Percentiles rank a stretch among this genome's conserved stretches.
phyloP scores from a whole-genome alignment of 1,139 yeast genomes.

The Blastobotrys proliferans region DNA sequence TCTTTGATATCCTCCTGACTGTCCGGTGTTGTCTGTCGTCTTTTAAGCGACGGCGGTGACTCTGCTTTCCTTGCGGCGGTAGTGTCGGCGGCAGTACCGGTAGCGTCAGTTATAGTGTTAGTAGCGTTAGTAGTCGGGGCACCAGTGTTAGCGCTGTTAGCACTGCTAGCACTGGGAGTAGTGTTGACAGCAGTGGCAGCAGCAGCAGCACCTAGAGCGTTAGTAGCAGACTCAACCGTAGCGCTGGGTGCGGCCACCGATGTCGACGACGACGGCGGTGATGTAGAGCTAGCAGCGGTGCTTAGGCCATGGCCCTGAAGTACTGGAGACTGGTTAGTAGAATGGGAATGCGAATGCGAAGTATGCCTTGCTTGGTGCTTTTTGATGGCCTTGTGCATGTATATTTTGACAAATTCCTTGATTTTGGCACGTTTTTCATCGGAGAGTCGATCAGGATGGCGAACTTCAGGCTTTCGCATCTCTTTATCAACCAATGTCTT shows the following conservation, averaged over 20 bases:
- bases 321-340: no score
- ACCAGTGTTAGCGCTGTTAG: background rate
- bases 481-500: slow-evolving; percentile 63
- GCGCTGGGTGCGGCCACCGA: no score
- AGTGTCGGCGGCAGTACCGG: background rate
- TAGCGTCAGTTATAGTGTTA: no score
- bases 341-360: background rate
- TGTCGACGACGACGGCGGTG: no score
- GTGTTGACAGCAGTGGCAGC: background rate
- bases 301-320: no score
- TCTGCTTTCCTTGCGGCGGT: background rate
- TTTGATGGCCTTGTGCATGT: slow-evolving; percentile 69
- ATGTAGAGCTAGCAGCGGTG: no score
- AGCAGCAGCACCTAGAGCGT: no score
- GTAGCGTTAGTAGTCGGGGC: background rate
- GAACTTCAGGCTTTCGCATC: slow-evolving; percentile 22
- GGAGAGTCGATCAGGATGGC: slow-evolving; percentile 47
- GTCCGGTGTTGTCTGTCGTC: no score
- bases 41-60: no score
- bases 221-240: no score
- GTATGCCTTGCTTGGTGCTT: slow-evolving; percentile 37
- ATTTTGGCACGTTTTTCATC: slow-evolving; percentile 65
- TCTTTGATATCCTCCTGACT: no score
- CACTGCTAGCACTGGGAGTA: no score
- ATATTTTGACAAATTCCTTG: slow-evolving; percentile 56